Percentiles rank a stretch among this genome's conserved stretches.
These are phyloP conservation scores for Aphanomyces stellatus DNA, from an alignment of 352 stramenopile species.

Conservation along the genomic window DNA sequence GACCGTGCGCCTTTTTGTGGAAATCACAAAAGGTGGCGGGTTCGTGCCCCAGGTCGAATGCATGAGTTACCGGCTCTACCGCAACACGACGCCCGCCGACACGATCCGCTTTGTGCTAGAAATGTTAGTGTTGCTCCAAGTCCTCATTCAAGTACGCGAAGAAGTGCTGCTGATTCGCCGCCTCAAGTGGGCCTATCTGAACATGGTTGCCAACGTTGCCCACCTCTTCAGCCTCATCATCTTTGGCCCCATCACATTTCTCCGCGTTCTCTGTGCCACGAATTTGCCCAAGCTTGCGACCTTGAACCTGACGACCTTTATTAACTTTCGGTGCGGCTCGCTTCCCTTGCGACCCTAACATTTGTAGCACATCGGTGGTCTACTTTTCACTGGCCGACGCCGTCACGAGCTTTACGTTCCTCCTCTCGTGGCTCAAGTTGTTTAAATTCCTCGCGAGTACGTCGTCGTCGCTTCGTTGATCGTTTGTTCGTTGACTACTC, in stretches of 20 bases:
- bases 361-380: not conserved
- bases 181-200: not conserved
- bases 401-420: slow-evolving; percentile 19
- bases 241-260: not conserved
- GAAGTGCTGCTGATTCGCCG: slow-evolving; percentile 6
- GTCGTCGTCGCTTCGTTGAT: not conserved
- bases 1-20: slow-evolving; percentile 5
- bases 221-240: slow-evolving; percentile 6
- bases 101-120: slow-evolving; percentile 11
- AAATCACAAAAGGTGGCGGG: slow-evolving; percentile 10
- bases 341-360: not conserved
- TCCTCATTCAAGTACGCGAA: not conserved
- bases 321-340: slow-evolving; percentile 8
- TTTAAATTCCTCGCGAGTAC: slow-evolving; percentile 20
- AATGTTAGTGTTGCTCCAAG: slow-evolving; percentile 9
- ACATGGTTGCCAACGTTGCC: slow-evolving; percentile 15
- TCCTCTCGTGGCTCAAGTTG: slow-evolving; percentile 19
- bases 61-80: slow-evolving; percentile 17
- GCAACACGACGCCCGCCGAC: slow-evolving; percentile 8
- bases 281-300: not conserved
- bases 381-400: slow-evolving; percentile 14
- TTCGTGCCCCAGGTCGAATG: slow-evolving; percentile 16
- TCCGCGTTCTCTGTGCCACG: not conserved
- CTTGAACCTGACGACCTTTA: not conserved
- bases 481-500: not conserved